A percentile compares a stretch with the other conserved stretches of the same genome.
Conservation (phyloP, 805 yeast genomes). For the Saccharomycopsis olivae region DNA sequence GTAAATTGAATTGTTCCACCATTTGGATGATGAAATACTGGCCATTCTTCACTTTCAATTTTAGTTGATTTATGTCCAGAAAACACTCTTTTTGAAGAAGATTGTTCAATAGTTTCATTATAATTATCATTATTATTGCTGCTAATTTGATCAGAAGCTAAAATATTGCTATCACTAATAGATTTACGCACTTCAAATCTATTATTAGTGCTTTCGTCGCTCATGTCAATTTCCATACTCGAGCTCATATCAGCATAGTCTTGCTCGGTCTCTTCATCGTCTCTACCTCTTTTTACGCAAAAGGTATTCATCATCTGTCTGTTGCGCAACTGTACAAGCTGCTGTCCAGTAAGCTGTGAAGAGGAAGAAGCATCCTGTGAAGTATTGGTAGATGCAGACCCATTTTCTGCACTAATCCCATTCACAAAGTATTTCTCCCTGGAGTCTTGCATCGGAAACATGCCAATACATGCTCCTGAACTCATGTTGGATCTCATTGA, state of each 20-base stretch:
- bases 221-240: too few species aligned
- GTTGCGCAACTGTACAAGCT: constrained; percentile 8
- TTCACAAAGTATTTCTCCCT: constrained; percentile 1
- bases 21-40: constrained; percentile 48
- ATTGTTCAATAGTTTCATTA: background rate
- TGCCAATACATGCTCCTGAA: constrained; percentile 13
- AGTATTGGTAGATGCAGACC: too few species aligned
- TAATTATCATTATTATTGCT: background rate
- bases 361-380: background rate
- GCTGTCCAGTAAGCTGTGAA: constrained; percentile 4
- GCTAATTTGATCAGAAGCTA: background rate
- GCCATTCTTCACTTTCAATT: constrained; percentile 20
- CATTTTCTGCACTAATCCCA: too few species aligned
- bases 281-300: constrained; percentile 3
- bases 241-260: too few species aligned
- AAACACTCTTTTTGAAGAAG: background rate
- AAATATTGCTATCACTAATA: constrained; percentile 2
- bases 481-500: constrained; percentile 17
- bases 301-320: constrained; percentile 8
- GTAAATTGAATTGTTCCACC: constrained; percentile 54
- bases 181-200: background rate
- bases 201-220: background rate
- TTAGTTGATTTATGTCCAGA: background rate
- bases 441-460: constrained; percentile 2
- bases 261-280: background rate